These are phyloP conservation scores for Lactifluus piperatus DNA, from an alignment of 768 basidiomycete species.

Conservation along the genomic window DNA sequence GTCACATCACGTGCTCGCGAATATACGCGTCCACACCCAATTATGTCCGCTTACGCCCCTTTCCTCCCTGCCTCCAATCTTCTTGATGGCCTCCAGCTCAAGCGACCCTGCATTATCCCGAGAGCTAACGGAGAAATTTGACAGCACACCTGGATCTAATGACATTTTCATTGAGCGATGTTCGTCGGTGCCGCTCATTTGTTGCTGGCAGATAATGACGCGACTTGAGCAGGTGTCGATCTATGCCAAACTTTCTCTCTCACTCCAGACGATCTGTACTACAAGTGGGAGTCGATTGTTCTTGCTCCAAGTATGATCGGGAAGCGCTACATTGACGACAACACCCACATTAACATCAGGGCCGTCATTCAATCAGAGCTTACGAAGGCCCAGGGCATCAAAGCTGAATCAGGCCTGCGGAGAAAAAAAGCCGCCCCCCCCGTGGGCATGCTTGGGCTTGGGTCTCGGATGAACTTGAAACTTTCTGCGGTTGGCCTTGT, in stretches of 20 bases:
- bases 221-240: constrained; percentile 38
- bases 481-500: constrained; percentile 17
- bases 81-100: constrained; percentile 1
- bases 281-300: constrained; percentile 54
- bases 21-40: neutral
- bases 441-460: constrained; percentile 22
- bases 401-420: neutral
- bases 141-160: constrained; percentile 5
- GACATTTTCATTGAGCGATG: constrained; percentile 14
- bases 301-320: constrained; percentile 1
- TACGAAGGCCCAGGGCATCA: neutral
- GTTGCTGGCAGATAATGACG: neutral
- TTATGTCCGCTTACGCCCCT: too few relatives aligned
- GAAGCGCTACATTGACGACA: constrained; percentile 17
- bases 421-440: neutral
- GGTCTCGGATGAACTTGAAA: constrained; percentile 23
- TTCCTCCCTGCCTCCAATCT: neutral
- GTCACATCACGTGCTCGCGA: constrained; percentile 11
- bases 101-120: neutral
- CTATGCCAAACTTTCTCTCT: constrained; percentile 58
- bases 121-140: neutral
- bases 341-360: constrained; percentile 8
- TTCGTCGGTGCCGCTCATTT: neutral
- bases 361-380: constrained; percentile 7
- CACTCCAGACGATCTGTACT: constrained; percentile 44